Percentiles rank a stretch among this genome's conserved stretches.
phyloP scores from a whole-genome alignment of 192 early-diverging fungal genomes.

The Oehlia diaphana region DNA sequence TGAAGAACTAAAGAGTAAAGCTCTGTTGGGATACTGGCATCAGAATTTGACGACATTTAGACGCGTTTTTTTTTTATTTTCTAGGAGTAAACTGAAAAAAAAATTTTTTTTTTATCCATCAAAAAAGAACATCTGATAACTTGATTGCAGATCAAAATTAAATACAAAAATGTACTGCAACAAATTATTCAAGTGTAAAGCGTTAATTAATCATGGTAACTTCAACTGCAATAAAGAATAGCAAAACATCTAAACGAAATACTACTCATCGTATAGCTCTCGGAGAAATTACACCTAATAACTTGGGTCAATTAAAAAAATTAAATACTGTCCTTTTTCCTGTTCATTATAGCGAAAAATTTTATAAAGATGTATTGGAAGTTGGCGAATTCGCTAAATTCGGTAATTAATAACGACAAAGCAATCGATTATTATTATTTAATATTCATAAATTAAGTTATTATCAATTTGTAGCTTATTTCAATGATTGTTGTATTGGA shows the following conservation, averaged over 20 bases:
- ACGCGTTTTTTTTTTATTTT: no score
- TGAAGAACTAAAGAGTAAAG: not conserved
- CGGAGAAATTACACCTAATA: constrained; percentile 59
- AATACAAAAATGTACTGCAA: not conserved
- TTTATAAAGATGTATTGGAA: constrained; percentile 73
- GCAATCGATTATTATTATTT: not conserved
- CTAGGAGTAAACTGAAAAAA: no score
- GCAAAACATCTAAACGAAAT: constrained; percentile 25
- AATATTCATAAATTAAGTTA: not conserved
- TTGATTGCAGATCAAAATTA: no score
- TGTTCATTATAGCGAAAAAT: constrained; percentile 76
- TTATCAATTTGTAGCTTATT: constrained; percentile 51
- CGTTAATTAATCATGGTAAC: constrained; percentile 27
- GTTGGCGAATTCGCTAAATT: constrained; percentile 71
- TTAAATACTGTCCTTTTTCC: constrained; percentile 85
- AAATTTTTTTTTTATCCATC: no score
- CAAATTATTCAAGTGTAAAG: not conserved
- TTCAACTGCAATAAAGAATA: constrained; percentile 20
- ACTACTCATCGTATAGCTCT: constrained; percentile 43
- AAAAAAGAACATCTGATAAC: no score
- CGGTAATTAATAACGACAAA: constrained; percentile 40
- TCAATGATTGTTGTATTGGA: constrained; percentile 71
- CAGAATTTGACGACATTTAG: no score
- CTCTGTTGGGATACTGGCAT: not conserved
- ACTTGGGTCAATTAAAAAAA: constrained; percentile 65